phyloP scores from a whole-genome alignment of 805 yeast species.

The Metschnikowia picachoensis region DNA sequence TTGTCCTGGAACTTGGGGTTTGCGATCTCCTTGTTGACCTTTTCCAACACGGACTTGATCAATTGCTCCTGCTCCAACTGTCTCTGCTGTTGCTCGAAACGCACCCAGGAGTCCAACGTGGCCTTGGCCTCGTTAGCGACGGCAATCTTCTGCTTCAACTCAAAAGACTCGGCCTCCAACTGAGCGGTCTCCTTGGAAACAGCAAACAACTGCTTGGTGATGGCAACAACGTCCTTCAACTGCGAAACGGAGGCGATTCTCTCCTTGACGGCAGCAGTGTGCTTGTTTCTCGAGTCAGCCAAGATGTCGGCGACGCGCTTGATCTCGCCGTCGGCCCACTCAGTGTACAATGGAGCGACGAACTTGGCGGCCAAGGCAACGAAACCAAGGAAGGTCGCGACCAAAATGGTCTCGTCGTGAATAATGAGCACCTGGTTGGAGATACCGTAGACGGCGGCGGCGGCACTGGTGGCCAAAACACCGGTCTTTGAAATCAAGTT shows the following conservation, averaged over 20 bases:
- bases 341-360: slow-evolving; percentile 91
- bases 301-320: slow-evolving; percentile 76
- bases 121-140: slow-evolving; percentile 88
- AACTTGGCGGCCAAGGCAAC: slow-evolving; percentile 74
- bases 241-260: slow-evolving; percentile 86
- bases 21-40: slow-evolving; percentile 78
- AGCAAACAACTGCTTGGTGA: slow-evolving; percentile 89
- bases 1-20: slow-evolving; percentile 92
- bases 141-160: slow-evolving; percentile 85
- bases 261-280: slow-evolving; percentile 86
- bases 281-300: slow-evolving; percentile 84
- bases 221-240: slow-evolving; percentile 85
- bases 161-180: slow-evolving; percentile 91
- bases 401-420: slow-evolving; percentile 89
- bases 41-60: slow-evolving; percentile 78
- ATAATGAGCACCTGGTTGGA: slow-evolving; percentile 89
- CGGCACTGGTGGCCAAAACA: slow-evolving; percentile 88
- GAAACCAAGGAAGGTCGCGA: slow-evolving; percentile 76
- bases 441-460: slow-evolving; percentile 91
- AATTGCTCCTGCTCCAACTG: slow-evolving; percentile 93
- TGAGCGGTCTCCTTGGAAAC: slow-evolving; percentile 95
- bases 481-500: slow-evolving; percentile 87
- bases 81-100: slow-evolving; percentile 95
- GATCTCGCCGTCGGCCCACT: slow-evolving; percentile 86
- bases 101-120: slow-evolving; percentile 97